phyloP scores from a whole-genome alignment of 768 basidiomycete species.

The Tylopilus plumbeoviolaceoides region DNA sequence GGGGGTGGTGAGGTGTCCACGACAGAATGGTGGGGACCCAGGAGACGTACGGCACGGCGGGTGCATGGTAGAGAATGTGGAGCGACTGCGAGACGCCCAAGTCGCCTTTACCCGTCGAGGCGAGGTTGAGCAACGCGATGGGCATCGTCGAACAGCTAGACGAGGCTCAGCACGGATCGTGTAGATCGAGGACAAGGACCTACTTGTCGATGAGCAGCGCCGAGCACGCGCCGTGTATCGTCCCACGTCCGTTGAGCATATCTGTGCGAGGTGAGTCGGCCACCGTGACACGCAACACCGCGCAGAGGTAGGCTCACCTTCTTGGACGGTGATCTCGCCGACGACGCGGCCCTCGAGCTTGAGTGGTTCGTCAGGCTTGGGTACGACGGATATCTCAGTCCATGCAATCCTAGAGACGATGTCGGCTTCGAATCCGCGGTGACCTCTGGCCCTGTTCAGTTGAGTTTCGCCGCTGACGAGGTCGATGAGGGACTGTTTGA shows the following conservation, averaged over 20 bases:
- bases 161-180: background rate
- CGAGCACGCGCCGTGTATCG: conserved; percentile 53
- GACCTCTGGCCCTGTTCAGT: conserved; percentile 4
- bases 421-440: conserved; percentile 21
- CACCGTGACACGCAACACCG: no score
- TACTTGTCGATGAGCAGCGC: conserved; percentile 53
- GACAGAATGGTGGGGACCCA: background rate
- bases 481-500: conserved; percentile 27
- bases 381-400: conserved; percentile 40
- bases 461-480: conserved; percentile 11
- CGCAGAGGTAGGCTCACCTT: conserved; percentile 31
- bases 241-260: conserved; percentile 49
- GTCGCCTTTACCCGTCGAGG: conserved; percentile 27
- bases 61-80: conserved; percentile 53
- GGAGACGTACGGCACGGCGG: conserved; percentile 40
- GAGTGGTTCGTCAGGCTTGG: conserved; percentile 42
- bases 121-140: conserved; percentile 32
- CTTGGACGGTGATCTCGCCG: conserved; percentile 38
- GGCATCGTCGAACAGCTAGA: conserved; percentile 49
- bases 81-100: conserved; percentile 47
- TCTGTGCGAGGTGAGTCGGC: conserved; percentile 31
- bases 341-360: conserved; percentile 45
- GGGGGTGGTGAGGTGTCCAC: background rate
- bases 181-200: no score
- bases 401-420: conserved; percentile 27